A percentile compares a stretch with the other conserved stretches of the same genome.
These are phyloP conservation scores for Ettlia oleoabundans DNA, from an alignment of 139 green algal genomes.

Conservation along the genomic window DNA sequence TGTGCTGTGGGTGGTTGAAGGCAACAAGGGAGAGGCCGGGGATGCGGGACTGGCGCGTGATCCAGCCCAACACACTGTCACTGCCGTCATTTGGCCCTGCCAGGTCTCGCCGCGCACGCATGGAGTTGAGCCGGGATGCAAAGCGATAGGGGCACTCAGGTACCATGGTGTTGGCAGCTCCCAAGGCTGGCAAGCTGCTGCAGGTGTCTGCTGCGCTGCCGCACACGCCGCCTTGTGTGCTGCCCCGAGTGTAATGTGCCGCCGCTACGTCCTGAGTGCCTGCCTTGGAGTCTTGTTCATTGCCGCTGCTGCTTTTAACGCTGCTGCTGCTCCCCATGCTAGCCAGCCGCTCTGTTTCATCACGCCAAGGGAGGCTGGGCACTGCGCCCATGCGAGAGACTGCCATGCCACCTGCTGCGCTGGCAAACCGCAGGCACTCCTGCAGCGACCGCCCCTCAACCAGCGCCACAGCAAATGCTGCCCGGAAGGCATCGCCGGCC, in stretches of 20 bases:
- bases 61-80: slow-evolving; percentile 48
- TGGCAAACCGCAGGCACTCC: slow-evolving; percentile 49
- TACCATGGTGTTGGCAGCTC: background rate
- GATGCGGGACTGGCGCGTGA: slow-evolving; percentile 56
- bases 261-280: too few species aligned
- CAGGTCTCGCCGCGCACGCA: slow-evolving; percentile 64
- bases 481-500: slow-evolving; percentile 70
- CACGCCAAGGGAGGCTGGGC: slow-evolving; percentile 58
- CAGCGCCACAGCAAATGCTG: slow-evolving; percentile 69
- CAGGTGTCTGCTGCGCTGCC: background rate
- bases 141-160: slow-evolving; percentile 47
- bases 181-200: background rate
- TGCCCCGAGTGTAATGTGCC: too few species aligned
- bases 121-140: slow-evolving; percentile 70
- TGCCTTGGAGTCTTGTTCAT: too few species aligned
- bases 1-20: slow-evolving; percentile 76
- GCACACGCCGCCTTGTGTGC: background rate
- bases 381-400: slow-evolving; percentile 57
- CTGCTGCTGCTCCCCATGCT: background rate
- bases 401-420: slow-evolving; percentile 57
- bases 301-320: background rate
- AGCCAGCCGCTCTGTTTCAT: slow-evolving; percentile 54
- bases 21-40: slow-evolving; percentile 54
- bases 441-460: slow-evolving; percentile 50
- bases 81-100: background rate